Conservation (phyloP, 805 yeast genomes). For the Candida hispaniensis region DNA sequence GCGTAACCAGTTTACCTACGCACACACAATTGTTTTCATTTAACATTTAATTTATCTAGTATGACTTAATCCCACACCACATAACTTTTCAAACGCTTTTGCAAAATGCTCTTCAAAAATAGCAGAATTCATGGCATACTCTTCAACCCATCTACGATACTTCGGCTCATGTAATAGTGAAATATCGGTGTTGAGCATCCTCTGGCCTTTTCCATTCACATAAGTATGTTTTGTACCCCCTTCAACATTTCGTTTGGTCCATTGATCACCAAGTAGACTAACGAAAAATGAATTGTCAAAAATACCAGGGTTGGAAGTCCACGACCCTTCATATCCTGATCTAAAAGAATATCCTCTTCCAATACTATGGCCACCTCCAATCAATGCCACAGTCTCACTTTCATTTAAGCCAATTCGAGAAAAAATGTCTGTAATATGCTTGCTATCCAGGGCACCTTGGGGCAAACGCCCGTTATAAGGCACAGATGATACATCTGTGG, state of each 20-base stretch:
- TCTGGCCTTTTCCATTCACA: conserved; percentile 48
- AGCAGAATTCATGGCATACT: conserved; percentile 56
- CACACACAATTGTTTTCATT: background rate
- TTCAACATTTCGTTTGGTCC: conserved; percentile 36
- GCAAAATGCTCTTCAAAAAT: conserved; percentile 55
- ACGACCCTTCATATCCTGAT: conserved; percentile 79
- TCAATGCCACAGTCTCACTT: conserved; percentile 49
- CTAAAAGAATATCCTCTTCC: conserved; percentile 53
- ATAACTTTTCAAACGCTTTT: conserved; percentile 52
- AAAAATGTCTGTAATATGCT: conserved; percentile 45
- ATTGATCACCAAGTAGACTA: conserved; percentile 42
- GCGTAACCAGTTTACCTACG: too few species aligned
- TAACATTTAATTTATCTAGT: background rate
- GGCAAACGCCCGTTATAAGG: conserved; percentile 59
- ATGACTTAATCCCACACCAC: conserved; percentile 65
- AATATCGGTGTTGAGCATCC: conserved; percentile 83
- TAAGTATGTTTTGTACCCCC: conserved; percentile 31
- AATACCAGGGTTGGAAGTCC: conserved; percentile 72
- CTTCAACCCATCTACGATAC: conserved; percentile 52
- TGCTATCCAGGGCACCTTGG: conserved; percentile 42
- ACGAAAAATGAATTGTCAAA: conserved; percentile 67
- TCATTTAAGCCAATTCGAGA: conserved; percentile 50
- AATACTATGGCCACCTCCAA: conserved; percentile 51
- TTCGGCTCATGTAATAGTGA: conserved; percentile 51
- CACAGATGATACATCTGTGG: conserved; percentile 40